Evolutionary conservation across 2,329 filamentous ascomycete genomes (phyloP).

Genomic region (Pseudopithomyces chartarum): DNA sequence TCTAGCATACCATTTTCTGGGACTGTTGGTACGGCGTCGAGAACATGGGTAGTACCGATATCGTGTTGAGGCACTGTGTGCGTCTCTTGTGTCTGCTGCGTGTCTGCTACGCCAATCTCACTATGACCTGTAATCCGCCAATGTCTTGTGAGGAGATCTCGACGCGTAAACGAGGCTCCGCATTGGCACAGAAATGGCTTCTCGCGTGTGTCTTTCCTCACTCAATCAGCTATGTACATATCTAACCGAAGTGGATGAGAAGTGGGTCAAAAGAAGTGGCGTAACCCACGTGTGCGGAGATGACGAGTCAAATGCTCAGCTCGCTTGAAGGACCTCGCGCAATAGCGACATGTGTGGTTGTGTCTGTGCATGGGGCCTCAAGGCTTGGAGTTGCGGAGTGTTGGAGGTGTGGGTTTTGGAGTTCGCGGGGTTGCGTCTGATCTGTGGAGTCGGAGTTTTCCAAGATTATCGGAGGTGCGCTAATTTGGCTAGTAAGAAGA

Average conservation of each 20-base stretch:
- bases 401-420: slow-evolving; percentile 19
- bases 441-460: neutral
- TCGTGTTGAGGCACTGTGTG: neutral
- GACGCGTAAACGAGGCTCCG: slow-evolving; percentile 32
- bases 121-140: slow-evolving; percentile 36
- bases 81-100: slow-evolving; percentile 1
- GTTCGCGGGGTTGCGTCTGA: neutral
- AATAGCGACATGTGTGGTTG: slow-evolving; percentile 31
- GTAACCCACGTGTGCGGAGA: slow-evolving; percentile 36
- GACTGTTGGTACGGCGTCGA: slow-evolving; percentile 5
- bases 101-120: slow-evolving; percentile 6
- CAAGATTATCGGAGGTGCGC: neutral
- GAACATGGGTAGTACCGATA: neutral
- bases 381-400: slow-evolving; percentile 8
- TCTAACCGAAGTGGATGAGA: neutral
- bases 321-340: slow-evolving; percentile 35
- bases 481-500: neutral
- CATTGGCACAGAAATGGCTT: slow-evolving; percentile 37
- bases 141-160: slow-evolving; percentile 37
- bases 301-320: slow-evolving; percentile 37
- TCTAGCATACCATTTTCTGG: slow-evolving; percentile 8
- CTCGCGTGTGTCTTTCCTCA: slow-evolving; percentile 32
- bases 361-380: slow-evolving; percentile 28
- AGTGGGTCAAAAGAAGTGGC: slow-evolving; percentile 7
- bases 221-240: slow-evolving; percentile 14